These are phyloP conservation scores for Penicillium salamii DNA, from an alignment of 495 filamentous ascomycete species.

Conservation along the genomic window DNA sequence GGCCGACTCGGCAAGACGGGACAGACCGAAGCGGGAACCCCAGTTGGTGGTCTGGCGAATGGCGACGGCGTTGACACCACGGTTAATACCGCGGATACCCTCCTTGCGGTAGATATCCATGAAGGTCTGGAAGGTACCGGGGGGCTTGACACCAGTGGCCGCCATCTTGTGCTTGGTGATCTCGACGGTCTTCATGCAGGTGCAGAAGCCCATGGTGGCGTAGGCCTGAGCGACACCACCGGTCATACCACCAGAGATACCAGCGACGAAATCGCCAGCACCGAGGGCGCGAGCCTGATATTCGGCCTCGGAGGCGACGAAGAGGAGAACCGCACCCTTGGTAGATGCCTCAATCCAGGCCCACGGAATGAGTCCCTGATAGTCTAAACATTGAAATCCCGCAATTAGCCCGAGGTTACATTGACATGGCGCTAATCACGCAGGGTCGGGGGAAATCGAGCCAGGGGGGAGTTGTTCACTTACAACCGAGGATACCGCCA, in stretches of 20 bases:
- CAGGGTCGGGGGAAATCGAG: conserved; percentile 11
- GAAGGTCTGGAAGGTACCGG: conserved; percentile 88
- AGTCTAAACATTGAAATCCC: conserved; percentile 59
- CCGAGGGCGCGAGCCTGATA: conserved; percentile 81
- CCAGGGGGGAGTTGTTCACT: conserved; percentile 38
- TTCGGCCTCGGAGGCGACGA: conserved; percentile 97
- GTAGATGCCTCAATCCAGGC: conserved; percentile 99
- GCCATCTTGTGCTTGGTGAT: conserved; percentile 98
- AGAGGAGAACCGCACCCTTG: conserved; percentile 97
- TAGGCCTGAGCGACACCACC: conserved; percentile 98
- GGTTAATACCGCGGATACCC: conserved; percentile 95
- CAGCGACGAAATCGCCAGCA: conserved; percentile 78
- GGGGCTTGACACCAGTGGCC: conserved; percentile 74
- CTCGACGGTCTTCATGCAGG: conserved; percentile 99
- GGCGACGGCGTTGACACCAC: conserved; percentile 95
- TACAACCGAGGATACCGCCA: conserved; percentile 94
- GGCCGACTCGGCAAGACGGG: conserved; percentile 80
- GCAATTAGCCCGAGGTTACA: conserved; percentile 12
- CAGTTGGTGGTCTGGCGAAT: conserved; percentile 99
- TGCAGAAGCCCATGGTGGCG: conserved; percentile 99
- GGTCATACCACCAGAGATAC: conserved; percentile 87
- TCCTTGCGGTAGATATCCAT: conserved; percentile 95
- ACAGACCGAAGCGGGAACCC: conserved; percentile 93
- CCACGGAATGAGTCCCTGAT: conserved; percentile 99
- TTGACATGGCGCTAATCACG: conserved; percentile 14